Base-by-base conservation (phyloP, 2,329 filamentous ascomycete species). In the Trichoderma guizhouense region DNA sequence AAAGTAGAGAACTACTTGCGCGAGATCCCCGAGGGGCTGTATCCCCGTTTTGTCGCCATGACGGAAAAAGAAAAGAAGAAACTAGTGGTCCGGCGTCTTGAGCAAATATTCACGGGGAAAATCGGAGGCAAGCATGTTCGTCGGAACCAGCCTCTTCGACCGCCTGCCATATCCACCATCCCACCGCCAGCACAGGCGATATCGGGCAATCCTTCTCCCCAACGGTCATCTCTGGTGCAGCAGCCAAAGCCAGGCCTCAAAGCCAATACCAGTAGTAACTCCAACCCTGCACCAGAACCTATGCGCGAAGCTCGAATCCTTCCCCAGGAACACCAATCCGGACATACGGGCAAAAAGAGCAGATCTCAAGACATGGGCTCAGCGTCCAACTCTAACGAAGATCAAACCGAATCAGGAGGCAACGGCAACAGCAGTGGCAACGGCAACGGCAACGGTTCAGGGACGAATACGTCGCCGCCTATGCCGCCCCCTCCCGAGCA, bases 61-160 rank as follows among this genome's bases (percentile, higher is more conserved):
- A 90, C 90, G 0, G 93, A 95, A 15, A 90, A 89, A 74, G 87
- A 92, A 7, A 93, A 89, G 82, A 94, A 93, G 83, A 93, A 91
- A 78, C 78, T 94, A 24, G 91, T 95, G 0, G 93, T 95, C 3
- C 87, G 89, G 69, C 87, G 92, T 2, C 80, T 97, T 7, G 93
- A 97, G 77, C 92, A 95, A 74, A 85, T 97, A 1, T 97, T 96
- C 73, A 94, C 93, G 0, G 93, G 93, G 3, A 92, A 91, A 77
- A 84, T 86, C 21, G 81, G 79, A 5, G 83, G 83, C 5, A 81
- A 83, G 77, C 78, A 84, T 81, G 61, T 75, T 39, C 76, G 73
- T 47, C 78, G 74, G 15, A 62, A 14, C 5, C 55, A 53, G 5
- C 9, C 57, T 9, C 77, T 73, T 58, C 80, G 75, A 71, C 26